Conservation (phyloP, 495 filamentous ascomycete genomes). For the Penicillium bovifimosum region DNA sequence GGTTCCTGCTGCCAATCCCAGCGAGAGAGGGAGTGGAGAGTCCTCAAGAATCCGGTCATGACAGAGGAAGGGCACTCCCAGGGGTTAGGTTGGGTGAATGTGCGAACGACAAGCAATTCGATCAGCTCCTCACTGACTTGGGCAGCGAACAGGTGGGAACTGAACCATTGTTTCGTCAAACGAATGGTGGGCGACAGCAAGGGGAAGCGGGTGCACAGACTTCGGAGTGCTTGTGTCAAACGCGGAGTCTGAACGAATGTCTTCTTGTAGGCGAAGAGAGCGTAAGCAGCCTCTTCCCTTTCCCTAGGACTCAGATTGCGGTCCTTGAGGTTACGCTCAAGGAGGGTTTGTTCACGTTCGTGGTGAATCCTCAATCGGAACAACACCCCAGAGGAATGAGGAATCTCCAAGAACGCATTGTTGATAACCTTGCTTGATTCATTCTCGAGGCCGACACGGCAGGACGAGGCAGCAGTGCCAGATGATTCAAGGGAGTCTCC, state of each 20-base stretch:
- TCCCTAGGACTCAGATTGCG: slow-evolving; percentile 53
- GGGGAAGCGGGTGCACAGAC: slow-evolving; percentile 74
- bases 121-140: slow-evolving; percentile 76
- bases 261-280: slow-evolving; percentile 65
- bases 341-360: slow-evolving; percentile 76
- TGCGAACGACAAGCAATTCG: slow-evolving; percentile 68
- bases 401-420: slow-evolving; percentile 74
- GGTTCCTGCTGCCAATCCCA: slow-evolving; percentile 92
- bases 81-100: slow-evolving; percentile 77
- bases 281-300: slow-evolving; percentile 60
- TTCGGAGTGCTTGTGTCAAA: slow-evolving; percentile 72
- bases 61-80: slow-evolving; percentile 73
- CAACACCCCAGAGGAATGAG: slow-evolving; percentile 59
- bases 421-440: slow-evolving; percentile 61
- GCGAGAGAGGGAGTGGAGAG: slow-evolving; percentile 65
- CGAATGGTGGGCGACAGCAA: slow-evolving; percentile 78
- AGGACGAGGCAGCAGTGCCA: slow-evolving; percentile 40
- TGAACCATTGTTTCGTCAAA: slow-evolving; percentile 88
- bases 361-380: slow-evolving; percentile 57
- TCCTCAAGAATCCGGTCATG: slow-evolving; percentile 77
- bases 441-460: slow-evolving; percentile 77
- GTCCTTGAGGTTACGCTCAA: slow-evolving; percentile 73
- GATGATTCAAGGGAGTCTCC: slow-evolving; percentile 59
- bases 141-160: slow-evolving; percentile 66
- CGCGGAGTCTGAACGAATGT: slow-evolving; percentile 67